Evolutionary conservation across 176 grass and related monocot genomes (phyloP).

Genomic region (Aegilops speltoides): DNA sequence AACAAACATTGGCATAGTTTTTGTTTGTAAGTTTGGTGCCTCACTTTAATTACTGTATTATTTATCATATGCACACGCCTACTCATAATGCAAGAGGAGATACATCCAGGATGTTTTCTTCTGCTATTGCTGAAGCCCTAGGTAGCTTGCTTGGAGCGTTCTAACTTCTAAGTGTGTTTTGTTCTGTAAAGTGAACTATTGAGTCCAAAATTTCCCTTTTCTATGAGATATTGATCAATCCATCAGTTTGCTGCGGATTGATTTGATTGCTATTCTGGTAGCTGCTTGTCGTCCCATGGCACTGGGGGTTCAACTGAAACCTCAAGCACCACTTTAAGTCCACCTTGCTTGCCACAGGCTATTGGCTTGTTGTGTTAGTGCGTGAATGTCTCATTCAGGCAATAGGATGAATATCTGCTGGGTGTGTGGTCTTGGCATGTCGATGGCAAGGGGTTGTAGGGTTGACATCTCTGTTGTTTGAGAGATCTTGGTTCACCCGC

Average conservation of each 20-base stretch:
- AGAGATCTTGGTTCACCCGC: not conserved
- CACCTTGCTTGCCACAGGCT: not conserved
- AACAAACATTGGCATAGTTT: not conserved
- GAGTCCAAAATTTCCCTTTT: not conserved
- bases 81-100: not conserved
- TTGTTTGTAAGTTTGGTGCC: not conserved
- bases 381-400: not conserved
- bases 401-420: not conserved
- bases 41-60: not conserved
- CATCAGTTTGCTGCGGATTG: not conserved
- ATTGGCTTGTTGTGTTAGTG: not conserved
- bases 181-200: not conserved
- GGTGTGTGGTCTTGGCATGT: not conserved
- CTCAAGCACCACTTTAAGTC: not conserved
- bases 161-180: not conserved
- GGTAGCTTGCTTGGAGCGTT: not conserved
- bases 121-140: not conserved
- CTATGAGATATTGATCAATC: not conserved
- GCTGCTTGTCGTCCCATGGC: not conserved
- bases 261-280: not conserved
- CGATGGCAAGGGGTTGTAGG: not conserved
- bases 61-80: not conserved
- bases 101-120: not conserved
- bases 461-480: not conserved
- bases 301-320: not conserved